phyloP scores from a whole-genome alignment of 495 filamentous ascomycete species.

The Penicillium crystallinum region DNA sequence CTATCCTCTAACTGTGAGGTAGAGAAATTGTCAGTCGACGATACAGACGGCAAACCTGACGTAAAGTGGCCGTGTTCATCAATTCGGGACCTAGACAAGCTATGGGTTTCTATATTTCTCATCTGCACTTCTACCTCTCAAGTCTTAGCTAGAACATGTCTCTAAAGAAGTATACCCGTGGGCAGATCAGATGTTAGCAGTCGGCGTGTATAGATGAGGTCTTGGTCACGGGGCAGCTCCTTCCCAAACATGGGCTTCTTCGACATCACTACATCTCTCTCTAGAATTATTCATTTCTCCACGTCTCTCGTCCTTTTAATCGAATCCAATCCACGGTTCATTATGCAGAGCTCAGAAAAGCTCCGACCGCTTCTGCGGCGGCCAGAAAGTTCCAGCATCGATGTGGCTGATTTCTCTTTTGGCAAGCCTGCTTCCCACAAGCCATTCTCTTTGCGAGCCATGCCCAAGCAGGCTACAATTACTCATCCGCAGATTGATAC shows the following conservation, averaged over 20 bases:
- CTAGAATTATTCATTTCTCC: not conserved
- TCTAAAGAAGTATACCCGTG: not conserved
- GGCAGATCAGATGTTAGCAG: not conserved
- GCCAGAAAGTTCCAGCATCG: conserved; percentile 26
- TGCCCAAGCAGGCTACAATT: conserved; percentile 2
- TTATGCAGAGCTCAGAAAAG: not conserved
- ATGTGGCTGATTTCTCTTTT: conserved; percentile 33
- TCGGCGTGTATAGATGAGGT: not conserved
- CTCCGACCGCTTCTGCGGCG: conserved; percentile 23
- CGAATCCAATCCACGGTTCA: not conserved
- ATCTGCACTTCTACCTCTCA: no score
- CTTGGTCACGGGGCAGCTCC: not conserved
- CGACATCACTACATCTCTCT: not conserved
- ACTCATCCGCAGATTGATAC: not conserved
- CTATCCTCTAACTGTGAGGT: no score
- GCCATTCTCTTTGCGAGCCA: conserved; percentile 18
- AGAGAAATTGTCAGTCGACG: no score
- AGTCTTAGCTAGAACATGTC: no score
- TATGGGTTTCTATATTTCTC: no score
- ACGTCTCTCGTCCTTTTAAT: not conserved
- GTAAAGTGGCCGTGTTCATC: no score
- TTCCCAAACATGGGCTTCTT: not conserved
- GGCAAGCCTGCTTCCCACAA: conserved; percentile 25
- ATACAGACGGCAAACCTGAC: no score
- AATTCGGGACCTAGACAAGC: no score